phyloP scores from a whole-genome alignment of 2,329 filamentous ascomycete genomes.

The Fusarium aywerte region DNA sequence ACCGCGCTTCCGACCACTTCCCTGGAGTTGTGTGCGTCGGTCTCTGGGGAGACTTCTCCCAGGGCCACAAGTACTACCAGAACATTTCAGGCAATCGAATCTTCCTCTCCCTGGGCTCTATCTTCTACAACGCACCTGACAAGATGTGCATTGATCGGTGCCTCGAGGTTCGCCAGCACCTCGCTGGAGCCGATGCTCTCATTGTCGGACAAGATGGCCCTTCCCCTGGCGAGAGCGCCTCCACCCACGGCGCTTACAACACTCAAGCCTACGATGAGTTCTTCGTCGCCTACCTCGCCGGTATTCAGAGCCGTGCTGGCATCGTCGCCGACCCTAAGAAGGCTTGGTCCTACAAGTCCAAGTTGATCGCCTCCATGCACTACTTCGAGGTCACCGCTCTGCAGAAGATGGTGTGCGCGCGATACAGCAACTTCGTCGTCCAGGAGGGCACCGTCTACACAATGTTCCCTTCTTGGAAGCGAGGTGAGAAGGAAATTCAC shows the following conservation, averaged over 20 bases:
- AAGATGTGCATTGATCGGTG: constrained; percentile 33
- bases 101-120: constrained; percentile 33
- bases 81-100: constrained; percentile 7
- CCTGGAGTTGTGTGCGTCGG: constrained; percentile 21
- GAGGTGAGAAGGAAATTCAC: constrained; percentile 23
- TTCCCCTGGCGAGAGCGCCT: neutral
- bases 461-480: constrained; percentile 44
- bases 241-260: constrained; percentile 15
- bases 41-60: constrained; percentile 38
- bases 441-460: constrained; percentile 4
- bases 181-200: constrained; percentile 10
- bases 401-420: constrained; percentile 24
- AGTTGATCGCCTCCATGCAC: constrained; percentile 22
- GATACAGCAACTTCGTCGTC: constrained; percentile 5
- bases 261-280: constrained; percentile 31
- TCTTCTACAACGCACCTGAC: constrained; percentile 37
- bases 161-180: constrained; percentile 7
- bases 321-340: constrained; percentile 5
- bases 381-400: constrained; percentile 30
- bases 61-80: constrained; percentile 29
- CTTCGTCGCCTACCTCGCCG: constrained; percentile 18
- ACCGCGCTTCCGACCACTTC: constrained; percentile 19
- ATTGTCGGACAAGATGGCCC: constrained; percentile 38
- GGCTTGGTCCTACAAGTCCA: constrained; percentile 22
- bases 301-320: constrained; percentile 13